A percentile compares a stretch with the other conserved stretches of the same genome.
Evolutionary conservation across 1,284 basidiomycete genomes (phyloP).

Genomic region (Jaminaea rosea): DNA sequence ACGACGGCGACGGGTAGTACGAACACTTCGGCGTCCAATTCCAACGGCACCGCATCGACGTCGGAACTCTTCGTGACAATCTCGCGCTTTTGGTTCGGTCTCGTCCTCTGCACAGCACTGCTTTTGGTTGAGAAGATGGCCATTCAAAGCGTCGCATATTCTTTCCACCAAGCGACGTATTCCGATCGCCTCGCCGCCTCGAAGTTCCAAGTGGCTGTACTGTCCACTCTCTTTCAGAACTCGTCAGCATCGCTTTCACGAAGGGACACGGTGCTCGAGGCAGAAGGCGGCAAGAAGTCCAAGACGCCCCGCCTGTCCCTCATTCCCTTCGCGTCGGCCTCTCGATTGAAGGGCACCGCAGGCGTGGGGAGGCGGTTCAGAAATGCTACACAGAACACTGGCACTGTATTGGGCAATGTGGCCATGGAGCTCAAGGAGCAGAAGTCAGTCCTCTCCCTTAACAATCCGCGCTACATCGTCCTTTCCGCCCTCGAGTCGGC

Average conservation of each 20-base stretch:
- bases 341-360: too few relatives aligned
- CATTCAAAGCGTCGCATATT: conserved; percentile 60
- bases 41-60: conserved; percentile 19
- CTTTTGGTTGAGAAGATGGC: conserved; percentile 73
- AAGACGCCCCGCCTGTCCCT: conserved; percentile 16
- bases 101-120: conserved; percentile 64
- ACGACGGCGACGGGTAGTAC: conserved; percentile 4
- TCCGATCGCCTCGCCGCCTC: conserved; percentile 76
- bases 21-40: background rate
- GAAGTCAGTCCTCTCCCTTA: conserved; percentile 54
- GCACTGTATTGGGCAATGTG: conserved; percentile 49
- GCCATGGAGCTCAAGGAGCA: conserved; percentile 57
- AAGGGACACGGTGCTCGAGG: conserved; percentile 20
- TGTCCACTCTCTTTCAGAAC: conserved; percentile 69
- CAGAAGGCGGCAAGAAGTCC: conserved; percentile 22
- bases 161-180: conserved; percentile 81
- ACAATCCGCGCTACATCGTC: conserved; percentile 77
- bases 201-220: conserved; percentile 65
- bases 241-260: conserved; percentile 50
- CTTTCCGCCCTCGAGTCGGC: conserved; percentile 66
- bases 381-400: too few relatives aligned
- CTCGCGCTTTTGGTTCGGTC: conserved; percentile 54
- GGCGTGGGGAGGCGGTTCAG: too few relatives aligned
- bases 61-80: conserved; percentile 46
- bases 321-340: too few relatives aligned